Conservation (phyloP, 352 stramenopile genomes). For the Vaucheria bursata region DNA sequence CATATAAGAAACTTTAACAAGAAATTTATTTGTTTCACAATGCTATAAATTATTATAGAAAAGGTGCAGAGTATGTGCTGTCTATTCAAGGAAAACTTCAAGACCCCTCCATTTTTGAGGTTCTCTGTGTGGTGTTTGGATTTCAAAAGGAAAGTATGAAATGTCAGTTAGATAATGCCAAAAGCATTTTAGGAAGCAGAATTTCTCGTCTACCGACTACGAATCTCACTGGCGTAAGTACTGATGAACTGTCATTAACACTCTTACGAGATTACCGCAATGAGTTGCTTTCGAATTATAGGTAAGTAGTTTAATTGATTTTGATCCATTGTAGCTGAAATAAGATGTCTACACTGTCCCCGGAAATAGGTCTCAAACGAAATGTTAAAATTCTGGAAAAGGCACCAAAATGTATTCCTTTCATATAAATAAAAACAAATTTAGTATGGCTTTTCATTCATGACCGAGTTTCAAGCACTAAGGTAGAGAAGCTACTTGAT, state of each 20-base stretch:
- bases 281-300: conserved; percentile 43
- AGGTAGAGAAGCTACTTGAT: not conserved
- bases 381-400: conserved; percentile 1
- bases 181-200: not conserved
- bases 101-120: not conserved
- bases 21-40: no score
- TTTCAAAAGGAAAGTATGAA: not conserved
- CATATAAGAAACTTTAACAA: no score
- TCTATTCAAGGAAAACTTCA: no score
- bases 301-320: conserved; percentile 13
- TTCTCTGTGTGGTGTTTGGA: not conserved
- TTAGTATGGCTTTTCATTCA: no score
- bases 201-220: not conserved
- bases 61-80: no score
- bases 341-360: not conserved
- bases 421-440: not conserved
- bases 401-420: not conserved
- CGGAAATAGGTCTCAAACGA: no score
- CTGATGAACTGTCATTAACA: not conserved
- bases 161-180: not conserved
- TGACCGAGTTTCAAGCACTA: not conserved
- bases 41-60: no score
- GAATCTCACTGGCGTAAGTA: not conserved
- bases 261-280: conserved; percentile 21
- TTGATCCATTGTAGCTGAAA: not conserved